Evolutionary conservation across 306 rosid genomes (phyloP), one percentile per base, ranked within the genome.

Genomic region (Amphicarpaea edgeworthii): DNA sequence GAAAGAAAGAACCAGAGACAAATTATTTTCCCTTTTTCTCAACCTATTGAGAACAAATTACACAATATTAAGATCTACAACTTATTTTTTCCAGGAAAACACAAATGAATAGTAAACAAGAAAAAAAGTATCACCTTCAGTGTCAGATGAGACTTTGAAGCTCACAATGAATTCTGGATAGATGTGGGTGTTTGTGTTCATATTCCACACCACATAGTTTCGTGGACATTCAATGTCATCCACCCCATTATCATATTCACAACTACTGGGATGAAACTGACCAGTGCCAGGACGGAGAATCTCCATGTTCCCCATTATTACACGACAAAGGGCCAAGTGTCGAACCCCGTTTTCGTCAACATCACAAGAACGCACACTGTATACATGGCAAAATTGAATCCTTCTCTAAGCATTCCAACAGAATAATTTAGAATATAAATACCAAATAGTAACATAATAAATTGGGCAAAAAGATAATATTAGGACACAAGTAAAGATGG

Each of bases 241-340:
- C 77, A 91, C 94, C 79, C 98, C 97, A 85, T 87, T 90, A 82
- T 94, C 98, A 86, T 78, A 90, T 45, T 86, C 91, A 68, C 68
- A 75, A 82, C 88, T 80, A 88, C 96, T 73, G 55, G 98, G 97
- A 82, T 55, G 91, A 73, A 21, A 84, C 78, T 94, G 98, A 68
- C 68, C 57, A 84, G 84, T 81, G 73, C 91, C 96, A 51, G 83
- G 86, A 75, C 40, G 60, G 83, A 91, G 82, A 79, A 57, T 86
- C 81, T 91, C 97, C 91, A 88, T 75, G 17, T 83, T 88, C 76
- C 98, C 98, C 94, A 90, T 61, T 83, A 94, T 88, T 75, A 91
- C 94, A 50, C 91, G 96, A 67, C 98, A 94, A 26, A 90, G 78
- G 19, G 87, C 82, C 89, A 94, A 46, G 88, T 90, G 83, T 19